A percentile compares a stretch with the other conserved stretches of the same genome.
Conservation (phyloP, 345 rosid species). For the Pugionium cornutum region DNA sequence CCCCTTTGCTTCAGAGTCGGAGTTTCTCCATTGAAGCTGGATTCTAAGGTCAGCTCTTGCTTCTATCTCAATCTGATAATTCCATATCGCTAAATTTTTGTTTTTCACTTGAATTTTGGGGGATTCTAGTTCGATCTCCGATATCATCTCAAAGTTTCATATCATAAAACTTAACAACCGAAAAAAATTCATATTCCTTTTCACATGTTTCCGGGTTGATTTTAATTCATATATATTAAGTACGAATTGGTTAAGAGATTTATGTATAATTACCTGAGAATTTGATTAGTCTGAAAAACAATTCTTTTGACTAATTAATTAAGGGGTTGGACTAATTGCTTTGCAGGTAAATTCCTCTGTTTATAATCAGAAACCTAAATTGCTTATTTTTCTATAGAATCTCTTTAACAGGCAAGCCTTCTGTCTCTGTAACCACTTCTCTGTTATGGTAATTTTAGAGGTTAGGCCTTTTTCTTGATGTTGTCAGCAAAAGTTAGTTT, state of each 20-base stretch:
- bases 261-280: constrained; percentile 4
- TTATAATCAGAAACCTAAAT: background rate
- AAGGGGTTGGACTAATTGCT: background rate
- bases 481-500: constrained; percentile 8
- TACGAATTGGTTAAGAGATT: constrained; percentile 12
- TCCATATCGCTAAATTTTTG: background rate
- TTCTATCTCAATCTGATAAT: constrained; percentile 9
- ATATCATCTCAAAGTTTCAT: background rate
- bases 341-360: background rate
- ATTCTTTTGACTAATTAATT: too few species aligned
- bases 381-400: background rate
- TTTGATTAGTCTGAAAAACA: background rate
- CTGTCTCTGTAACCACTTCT: constrained; percentile 17
- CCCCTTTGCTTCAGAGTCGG: background rate
- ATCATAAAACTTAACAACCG: background rate
- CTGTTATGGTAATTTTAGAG: constrained; percentile 16
- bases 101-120: background rate
- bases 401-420: background rate
- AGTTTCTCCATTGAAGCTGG: constrained; percentile 34
- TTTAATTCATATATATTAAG: background rate
- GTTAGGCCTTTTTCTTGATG: background rate
- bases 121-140: background rate
- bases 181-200: background rate
- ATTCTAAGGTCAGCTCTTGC: constrained; percentile 37
- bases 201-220: constrained; percentile 17